phyloP scores from a whole-genome alignment of 2,329 filamentous ascomycete genomes.

The Calcarisporium arbuscula region DNA sequence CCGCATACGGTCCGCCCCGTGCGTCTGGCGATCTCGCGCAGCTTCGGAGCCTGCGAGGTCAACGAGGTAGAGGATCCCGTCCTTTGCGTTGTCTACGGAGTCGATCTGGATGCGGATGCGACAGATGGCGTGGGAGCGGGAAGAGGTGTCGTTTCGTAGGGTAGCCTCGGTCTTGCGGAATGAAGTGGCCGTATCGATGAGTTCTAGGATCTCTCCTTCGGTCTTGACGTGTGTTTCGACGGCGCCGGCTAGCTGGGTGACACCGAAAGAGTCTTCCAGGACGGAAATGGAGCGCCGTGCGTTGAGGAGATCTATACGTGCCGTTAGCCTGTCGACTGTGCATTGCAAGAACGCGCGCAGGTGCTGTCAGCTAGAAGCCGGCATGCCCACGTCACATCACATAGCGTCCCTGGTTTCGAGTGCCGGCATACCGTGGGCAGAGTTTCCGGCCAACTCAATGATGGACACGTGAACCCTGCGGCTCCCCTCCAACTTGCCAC shows the following conservation, averaged over 20 bases:
- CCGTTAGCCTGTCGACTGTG: no score
- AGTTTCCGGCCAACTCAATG: slow-evolving; percentile 32
- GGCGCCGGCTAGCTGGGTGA: slow-evolving; percentile 37
- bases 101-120: slow-evolving; percentile 35
- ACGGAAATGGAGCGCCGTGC: slow-evolving; percentile 33
- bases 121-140: slow-evolving; percentile 42
- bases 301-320: slow-evolving; percentile 31
- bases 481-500: slow-evolving; percentile 14
- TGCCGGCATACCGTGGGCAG: slow-evolving; percentile 19
- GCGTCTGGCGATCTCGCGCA: slow-evolving; percentile 33
- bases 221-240: slow-evolving; percentile 28
- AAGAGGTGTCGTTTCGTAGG: slow-evolving; percentile 39
- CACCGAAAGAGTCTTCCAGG: slow-evolving; percentile 39
- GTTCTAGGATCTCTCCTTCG: slow-evolving; percentile 20
- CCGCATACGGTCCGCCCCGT: slow-evolving; percentile 36
- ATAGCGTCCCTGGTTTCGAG: not conserved
- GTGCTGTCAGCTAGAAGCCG: no score
- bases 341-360: no score
- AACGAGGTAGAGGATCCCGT: slow-evolving; percentile 39
- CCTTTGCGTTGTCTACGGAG: slow-evolving; percentile 18
- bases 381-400: no score
- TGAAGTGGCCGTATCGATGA: slow-evolving; percentile 29
- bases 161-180: slow-evolving; percentile 37
- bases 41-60: slow-evolving; percentile 44
- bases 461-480: slow-evolving; percentile 29